These are phyloP conservation scores for Cyclostephanos tholiformis DNA, from an alignment of 108 stramenopile species.

Conservation along the genomic window DNA sequence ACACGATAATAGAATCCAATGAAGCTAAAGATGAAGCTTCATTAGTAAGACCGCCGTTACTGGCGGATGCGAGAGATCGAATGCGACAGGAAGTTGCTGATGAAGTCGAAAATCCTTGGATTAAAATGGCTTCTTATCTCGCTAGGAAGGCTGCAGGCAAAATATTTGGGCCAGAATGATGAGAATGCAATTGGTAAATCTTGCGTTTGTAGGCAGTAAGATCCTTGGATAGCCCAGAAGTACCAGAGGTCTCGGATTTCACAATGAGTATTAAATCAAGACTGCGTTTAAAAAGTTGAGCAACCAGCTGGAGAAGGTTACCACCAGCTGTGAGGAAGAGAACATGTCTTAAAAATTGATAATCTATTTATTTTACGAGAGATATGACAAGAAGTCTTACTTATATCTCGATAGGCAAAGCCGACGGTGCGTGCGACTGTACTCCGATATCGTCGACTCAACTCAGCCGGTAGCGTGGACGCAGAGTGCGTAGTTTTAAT, in stretches of 20 bases:
- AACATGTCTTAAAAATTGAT: constrained; percentile 10
- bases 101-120: constrained; percentile 44
- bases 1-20: neutral
- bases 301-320: no score
- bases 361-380: constrained; percentile 34
- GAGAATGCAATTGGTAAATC: neutral
- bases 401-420: neutral
- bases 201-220: no score
- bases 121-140: constrained; percentile 47
- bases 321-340: no score
- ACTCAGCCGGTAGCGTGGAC: constrained; percentile 9
- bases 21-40: neutral
- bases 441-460: neutral
- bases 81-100: constrained; percentile 38
- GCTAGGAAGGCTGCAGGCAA: constrained; percentile 41
- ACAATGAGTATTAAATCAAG: no score
- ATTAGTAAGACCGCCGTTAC: constrained; percentile 9
- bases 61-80: constrained; percentile 42
- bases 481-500: neutral
- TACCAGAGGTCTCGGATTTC: no score
- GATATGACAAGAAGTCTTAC: neutral
- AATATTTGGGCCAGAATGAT: constrained; percentile 19
- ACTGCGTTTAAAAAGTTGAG: no score
- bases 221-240: no score
- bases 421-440: neutral